These are phyloP conservation scores for Boletus smithii DNA, from an alignment of 1,284 basidiomycete species.

Conservation along the genomic window DNA sequence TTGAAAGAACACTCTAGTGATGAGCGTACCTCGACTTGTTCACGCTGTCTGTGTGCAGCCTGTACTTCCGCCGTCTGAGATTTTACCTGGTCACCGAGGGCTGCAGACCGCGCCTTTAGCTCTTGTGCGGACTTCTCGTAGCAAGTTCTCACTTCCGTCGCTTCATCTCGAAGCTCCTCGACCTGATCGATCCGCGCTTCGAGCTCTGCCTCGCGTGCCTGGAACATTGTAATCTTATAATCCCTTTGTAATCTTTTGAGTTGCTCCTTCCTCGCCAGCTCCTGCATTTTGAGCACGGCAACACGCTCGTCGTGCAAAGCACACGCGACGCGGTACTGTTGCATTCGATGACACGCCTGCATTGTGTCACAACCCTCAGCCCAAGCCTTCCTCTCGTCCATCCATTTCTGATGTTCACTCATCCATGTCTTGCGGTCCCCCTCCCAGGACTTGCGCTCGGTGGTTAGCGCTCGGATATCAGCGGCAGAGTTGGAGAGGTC, in stretches of 20 bases:
- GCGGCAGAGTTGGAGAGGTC: conserved; percentile 38
- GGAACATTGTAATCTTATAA: conserved; percentile 60
- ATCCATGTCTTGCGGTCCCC: conserved; percentile 38
- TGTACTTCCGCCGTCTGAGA: conserved; percentile 37
- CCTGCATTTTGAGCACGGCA: conserved; percentile 49
- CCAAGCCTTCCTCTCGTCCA: conserved; percentile 55
- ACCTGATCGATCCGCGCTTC: conserved; percentile 47
- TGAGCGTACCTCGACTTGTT: conserved; percentile 42
- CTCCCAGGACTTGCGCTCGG: conserved; percentile 28
- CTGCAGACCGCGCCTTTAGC: conserved; percentile 35
- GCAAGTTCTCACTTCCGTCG: conserved; percentile 32
- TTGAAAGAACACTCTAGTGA: neutral
- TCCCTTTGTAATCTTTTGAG: conserved; percentile 57
- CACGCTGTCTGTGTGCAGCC: conserved; percentile 40
- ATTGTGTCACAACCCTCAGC: conserved; percentile 58
- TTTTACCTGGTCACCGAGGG: conserved; percentile 38
- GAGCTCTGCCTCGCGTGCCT: conserved; percentile 56
- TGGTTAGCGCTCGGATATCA: conserved; percentile 15
- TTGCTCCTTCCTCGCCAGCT: conserved; percentile 50
- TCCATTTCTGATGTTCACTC: conserved; percentile 47
- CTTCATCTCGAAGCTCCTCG: conserved; percentile 40
- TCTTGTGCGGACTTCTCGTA: conserved; percentile 22
- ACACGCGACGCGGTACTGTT: conserved; percentile 52
- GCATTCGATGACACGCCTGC: conserved; percentile 58
- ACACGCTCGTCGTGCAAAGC: conserved; percentile 52